A percentile compares a stretch with the other conserved stretches of the same genome.
Conservation (phyloP, 768 basidiomycete species). For the Cubamyces lactineus region DNA sequence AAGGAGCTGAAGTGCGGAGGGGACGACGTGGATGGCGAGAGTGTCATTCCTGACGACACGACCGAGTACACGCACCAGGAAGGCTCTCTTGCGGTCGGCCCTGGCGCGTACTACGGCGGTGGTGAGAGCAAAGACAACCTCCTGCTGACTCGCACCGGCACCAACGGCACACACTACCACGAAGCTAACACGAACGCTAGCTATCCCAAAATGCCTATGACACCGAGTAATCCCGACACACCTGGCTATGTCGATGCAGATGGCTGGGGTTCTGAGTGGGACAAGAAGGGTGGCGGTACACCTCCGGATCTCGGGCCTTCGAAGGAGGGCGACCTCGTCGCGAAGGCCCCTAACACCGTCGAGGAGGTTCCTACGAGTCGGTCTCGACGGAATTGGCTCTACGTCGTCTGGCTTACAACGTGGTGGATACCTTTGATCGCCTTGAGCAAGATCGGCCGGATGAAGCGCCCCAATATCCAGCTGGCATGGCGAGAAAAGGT, state of each 20-base stretch:
- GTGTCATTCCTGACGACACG: slow-evolving; percentile 57
- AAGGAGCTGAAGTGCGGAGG: slow-evolving; percentile 51
- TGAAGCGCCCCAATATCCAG: slow-evolving; percentile 93
- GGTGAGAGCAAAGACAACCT: slow-evolving; percentile 71
- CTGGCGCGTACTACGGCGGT: slow-evolving; percentile 31
- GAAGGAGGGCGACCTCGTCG: slow-evolving; percentile 62
- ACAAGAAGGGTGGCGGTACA: slow-evolving; percentile 50
- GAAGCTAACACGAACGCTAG: slow-evolving; percentile 47
- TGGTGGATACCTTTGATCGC: slow-evolving; percentile 79
- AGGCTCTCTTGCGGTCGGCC: slow-evolving; percentile 29
- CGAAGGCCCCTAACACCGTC: slow-evolving; percentile 68
- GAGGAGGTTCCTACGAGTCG: slow-evolving; percentile 82
- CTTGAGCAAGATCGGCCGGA: slow-evolving; percentile 70
- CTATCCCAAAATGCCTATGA: slow-evolving; percentile 60
- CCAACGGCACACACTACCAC: slow-evolving; percentile 50
- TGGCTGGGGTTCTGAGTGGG: slow-evolving; percentile 67
- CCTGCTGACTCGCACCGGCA: slow-evolving; percentile 53
- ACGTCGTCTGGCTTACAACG: slow-evolving; percentile 76
- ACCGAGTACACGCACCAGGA: slow-evolving; percentile 72
- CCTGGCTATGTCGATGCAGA: slow-evolving; percentile 46
- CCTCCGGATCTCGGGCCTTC: slow-evolving; percentile 40
- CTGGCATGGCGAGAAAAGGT: slow-evolving; percentile 95
- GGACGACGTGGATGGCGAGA: slow-evolving; percentile 58
- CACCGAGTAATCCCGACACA: slow-evolving; percentile 44
- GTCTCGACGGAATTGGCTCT: slow-evolving; percentile 78